Percentiles rank a stretch among this genome's conserved stretches.
These are phyloP conservation scores for Torulaspora delbrueckii DNA, from an alignment of 805 yeast genomes.

Conservation along the genomic window DNA sequence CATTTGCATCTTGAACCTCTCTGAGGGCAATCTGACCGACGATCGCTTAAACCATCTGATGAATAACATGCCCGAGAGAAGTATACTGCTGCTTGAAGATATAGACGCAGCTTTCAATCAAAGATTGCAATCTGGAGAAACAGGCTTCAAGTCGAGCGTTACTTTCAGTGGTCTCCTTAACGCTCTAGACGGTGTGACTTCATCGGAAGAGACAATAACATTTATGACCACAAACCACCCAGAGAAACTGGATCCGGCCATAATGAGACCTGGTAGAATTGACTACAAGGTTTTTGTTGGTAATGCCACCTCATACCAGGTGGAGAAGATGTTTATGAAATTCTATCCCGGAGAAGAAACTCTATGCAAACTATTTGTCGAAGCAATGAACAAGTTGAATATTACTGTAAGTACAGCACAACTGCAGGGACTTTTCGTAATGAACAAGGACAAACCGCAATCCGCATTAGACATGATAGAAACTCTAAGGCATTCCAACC, in stretches of 20 bases:
- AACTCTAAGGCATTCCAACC: conserved; percentile 34
- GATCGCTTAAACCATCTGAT: conserved; percentile 90
- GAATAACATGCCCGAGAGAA: conserved; percentile 92
- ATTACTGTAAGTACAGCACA: conserved; percentile 83
- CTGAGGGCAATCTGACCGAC: conserved; percentile 89
- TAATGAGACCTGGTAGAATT: conserved; percentile 90
- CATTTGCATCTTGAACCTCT: conserved; percentile 84
- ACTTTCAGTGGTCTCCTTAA: conserved; percentile 92
- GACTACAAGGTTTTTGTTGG: conserved; percentile 79
- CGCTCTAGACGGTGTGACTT: conserved; percentile 95
- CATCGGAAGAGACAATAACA: conserved; percentile 93
- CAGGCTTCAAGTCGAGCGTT: conserved; percentile 81
- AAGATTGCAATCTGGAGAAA: conserved; percentile 68
- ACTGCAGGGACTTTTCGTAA: conserved; percentile 90
- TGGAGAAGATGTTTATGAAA: conserved; percentile 75
- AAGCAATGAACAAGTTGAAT: conserved; percentile 39
- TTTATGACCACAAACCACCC: conserved; percentile 99
- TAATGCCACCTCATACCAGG: conserved; percentile 82
- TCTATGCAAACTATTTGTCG: conserved; percentile 48
- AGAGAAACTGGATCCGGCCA: conserved; percentile 86
- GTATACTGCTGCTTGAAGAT: conserved; percentile 81
- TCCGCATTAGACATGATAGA: conserved; percentile 65
- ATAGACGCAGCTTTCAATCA: conserved; percentile 92
- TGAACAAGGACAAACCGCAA: conserved; percentile 77
- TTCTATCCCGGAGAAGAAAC: conserved; percentile 66